phyloP scores from a whole-genome alignment of 176 grass and related monocot genomes.

The Oryza nivara region DNA sequence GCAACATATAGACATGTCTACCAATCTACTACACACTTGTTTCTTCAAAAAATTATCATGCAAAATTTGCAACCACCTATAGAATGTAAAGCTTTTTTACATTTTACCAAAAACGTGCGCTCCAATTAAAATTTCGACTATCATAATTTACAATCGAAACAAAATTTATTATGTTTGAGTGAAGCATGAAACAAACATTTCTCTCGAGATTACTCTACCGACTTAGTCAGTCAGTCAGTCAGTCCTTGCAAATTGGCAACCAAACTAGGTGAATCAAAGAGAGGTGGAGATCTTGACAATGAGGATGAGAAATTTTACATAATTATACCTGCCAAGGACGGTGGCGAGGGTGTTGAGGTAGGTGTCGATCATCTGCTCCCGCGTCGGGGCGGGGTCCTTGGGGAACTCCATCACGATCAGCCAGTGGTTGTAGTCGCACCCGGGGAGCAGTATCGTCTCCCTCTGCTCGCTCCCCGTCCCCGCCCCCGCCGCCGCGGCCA shows the following conservation, averaged over 20 bases:
- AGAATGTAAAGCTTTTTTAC: too few species aligned
- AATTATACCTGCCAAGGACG: constrained; percentile 84
- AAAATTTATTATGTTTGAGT: too few species aligned
- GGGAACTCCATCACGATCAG: constrained; percentile 99
- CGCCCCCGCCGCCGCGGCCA: background rate
- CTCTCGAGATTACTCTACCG: too few species aligned
- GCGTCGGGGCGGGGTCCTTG: constrained; percentile 91
- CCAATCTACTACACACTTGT: background rate
- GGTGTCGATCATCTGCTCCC: constrained; percentile 98
- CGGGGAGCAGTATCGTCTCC: constrained; percentile 90
- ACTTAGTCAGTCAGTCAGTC: too few species aligned
- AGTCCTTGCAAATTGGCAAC: background rate
- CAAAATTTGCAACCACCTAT: background rate
- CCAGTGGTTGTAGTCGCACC: constrained; percentile 99
- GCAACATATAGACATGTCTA: background rate
- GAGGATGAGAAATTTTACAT: background rate
- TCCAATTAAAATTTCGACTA: too few species aligned
- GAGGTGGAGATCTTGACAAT: too few species aligned
- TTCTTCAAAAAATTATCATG: background rate
- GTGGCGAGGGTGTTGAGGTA: constrained; percentile 94
- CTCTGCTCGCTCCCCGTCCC: constrained; percentile 50
- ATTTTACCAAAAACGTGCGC: too few species aligned
- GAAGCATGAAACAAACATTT: too few species aligned
- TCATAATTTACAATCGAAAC: too few species aligned
- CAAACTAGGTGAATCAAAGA: background rate